Evolutionary conservation across 2,329 filamentous ascomycete genomes (phyloP), one percentile per base, ranked within the genome.

Genomic region (Colletotrichum sp.): DNA sequence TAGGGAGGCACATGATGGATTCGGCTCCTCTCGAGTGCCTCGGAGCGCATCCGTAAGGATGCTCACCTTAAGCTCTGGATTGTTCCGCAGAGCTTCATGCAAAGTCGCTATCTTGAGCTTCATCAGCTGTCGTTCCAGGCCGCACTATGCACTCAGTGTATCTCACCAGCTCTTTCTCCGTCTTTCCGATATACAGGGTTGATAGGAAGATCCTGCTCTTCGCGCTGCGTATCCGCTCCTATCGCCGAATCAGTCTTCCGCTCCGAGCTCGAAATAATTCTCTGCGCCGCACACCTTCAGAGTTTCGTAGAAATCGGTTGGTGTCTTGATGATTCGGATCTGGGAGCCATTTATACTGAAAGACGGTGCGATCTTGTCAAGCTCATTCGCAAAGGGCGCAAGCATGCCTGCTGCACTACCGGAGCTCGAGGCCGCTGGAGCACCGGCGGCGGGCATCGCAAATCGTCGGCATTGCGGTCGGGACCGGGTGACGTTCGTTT

Each of bases 131-230:
- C 24, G 4, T 15, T 7, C 26, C 9, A n/a, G 34, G n/a, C 9
- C 8, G 6, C 12, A n/a, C n/a, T 32, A 1, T 48, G 38, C 13
- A 24, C 8, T 15, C 6, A 6, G 12, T 5, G 5, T 12, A 66
- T 70, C 87, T 69, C 86, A 93, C 92, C 81, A 99, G 89, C 80
- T 99, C 97, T 84, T 93, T 90, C 85, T 99, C 97, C 3, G 94
- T 94, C 84, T 96, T 98, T 78, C 97, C 97, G 82, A 99, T 97
- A 83, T 99, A 99, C 68, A 99, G 87, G 1, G 97, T 99, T n/a
- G 96, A 98, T 66, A 99, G 87, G 83, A 98, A 99, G 79, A 99
- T 94, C 75, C 95, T 92, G 68, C 87, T 89, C 83, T 95, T 92
- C 12, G 97, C 97, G 77, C 90, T 91, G 68, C 91, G 91, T 82